Base-by-base conservation (phyloP, 345 rosid species). In the Rubroshorea leprosula region DNA sequence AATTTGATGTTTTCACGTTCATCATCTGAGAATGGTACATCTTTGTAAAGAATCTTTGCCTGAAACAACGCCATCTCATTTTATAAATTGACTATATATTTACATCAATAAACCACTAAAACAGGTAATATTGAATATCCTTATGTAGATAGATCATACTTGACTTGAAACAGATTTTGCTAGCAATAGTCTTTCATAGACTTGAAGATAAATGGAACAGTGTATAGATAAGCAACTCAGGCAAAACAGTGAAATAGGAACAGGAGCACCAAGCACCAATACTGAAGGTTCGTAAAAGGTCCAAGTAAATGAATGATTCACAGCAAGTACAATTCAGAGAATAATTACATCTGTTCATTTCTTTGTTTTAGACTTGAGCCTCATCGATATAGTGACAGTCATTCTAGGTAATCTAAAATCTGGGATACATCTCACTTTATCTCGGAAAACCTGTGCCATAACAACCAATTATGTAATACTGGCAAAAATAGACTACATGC, bases 1-100 rank as follows among this genome's bases (percentile, higher is more conserved):
- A 82, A 58, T 78, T 81, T 94, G 25, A 90, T 83, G 26, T 79
- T 78, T 68, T 90, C 99, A 47, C 85, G 83, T 68, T 94, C 97
- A 60, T 87, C 93, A 49, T 80, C 87, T 1, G 89, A 66, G 74
- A 94, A 94, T 35, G 99, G 97, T 49, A 78, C 49, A 22, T 74
- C 81, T 72, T 94, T 84, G 54, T 94, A 94, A 22, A 90, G 99
- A 76, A 94, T 85, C 75, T 85, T 94, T 46, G 97, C 99, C 99
- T 94, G 83, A 62, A 78, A 62, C 23, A 68, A 55, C 43, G n/a
- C 31, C 43, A 22, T 60, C 54, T 47, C 3, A 61, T 51, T 53
- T 44, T 18, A 39, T 18, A 22, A 51, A 43, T 24, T 41, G 2
- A n/a, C 48, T 21, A 22, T 5, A n/a, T 41, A 5, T 61, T 25